Conservation (phyloP, 768 basidiomycete species). For the Trametes gibbosa region DNA sequence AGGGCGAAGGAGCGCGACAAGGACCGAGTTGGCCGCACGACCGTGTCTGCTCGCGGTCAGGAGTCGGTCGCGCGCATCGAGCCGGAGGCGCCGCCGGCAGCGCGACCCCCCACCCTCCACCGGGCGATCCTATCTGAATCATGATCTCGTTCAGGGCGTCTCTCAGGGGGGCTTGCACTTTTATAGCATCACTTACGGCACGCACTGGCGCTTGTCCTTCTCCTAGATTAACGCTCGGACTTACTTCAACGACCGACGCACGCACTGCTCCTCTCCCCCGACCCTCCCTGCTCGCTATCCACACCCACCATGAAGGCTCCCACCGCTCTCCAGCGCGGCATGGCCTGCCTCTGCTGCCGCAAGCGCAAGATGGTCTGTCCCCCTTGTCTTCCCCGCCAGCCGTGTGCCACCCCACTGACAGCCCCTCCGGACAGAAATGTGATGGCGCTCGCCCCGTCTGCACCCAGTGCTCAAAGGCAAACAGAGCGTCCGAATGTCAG, state of each 20-base stretch:
- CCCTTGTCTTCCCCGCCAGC: background rate
- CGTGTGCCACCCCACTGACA: background rate
- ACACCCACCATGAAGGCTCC: constrained; percentile 30
- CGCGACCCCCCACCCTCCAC: background rate
- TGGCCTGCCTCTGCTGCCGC: constrained; percentile 40
- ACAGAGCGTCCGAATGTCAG: constrained; percentile 47
- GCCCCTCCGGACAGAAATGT: constrained; percentile 46
- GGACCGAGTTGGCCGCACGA: constrained; percentile 4
- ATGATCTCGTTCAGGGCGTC: constrained; percentile 12
- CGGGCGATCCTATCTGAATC: constrained; percentile 17
- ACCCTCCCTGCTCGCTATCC: constrained; percentile 20
- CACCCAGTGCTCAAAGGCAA: constrained; percentile 53
- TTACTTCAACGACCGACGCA: constrained; percentile 12
- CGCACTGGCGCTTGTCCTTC: constrained; percentile 4
- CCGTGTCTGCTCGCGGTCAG: constrained; percentile 1
- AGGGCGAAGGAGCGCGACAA: background rate
- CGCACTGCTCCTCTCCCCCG: constrained; percentile 2
- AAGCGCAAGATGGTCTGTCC: constrained; percentile 37
- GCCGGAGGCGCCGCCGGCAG: constrained; percentile 3
- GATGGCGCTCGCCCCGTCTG: constrained; percentile 57
- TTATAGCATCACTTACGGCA: constrained; percentile 9
- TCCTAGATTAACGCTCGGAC: constrained; percentile 20
- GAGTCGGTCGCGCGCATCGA: background rate
- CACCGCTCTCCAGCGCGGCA: constrained; percentile 36
- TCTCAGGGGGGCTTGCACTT: constrained; percentile 2